Conservation (phyloP, 257 asterid genomes). For the Eucommia ulmoides region DNA sequence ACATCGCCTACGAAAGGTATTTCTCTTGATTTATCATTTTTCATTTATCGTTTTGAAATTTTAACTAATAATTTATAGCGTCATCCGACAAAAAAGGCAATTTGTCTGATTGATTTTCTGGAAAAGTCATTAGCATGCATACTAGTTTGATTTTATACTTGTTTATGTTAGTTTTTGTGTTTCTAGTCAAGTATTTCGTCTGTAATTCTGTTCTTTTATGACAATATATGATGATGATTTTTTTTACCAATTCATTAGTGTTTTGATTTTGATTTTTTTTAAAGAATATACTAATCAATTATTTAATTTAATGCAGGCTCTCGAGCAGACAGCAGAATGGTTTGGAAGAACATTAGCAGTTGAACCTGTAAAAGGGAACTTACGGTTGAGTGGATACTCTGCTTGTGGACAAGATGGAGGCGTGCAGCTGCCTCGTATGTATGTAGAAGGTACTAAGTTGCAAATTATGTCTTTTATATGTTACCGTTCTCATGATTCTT, state of each 20-base stretch:
- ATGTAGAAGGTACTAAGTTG: constrained; percentile 67
- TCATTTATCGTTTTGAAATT: neutral
- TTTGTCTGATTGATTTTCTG: no score
- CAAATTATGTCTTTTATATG: neutral
- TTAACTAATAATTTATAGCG: no score
- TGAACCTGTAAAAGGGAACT: constrained; percentile 89
- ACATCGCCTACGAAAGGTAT: constrained; percentile 89
- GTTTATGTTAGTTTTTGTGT: no score
- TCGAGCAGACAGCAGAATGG: constrained; percentile 94
- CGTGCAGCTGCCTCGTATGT: constrained; percentile 93
- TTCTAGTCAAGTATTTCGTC: no score
- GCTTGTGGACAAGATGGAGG: constrained; percentile 99
- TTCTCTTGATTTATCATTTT: constrained; percentile 6
- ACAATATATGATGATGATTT: no score
- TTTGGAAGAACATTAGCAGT: constrained; percentile 85
- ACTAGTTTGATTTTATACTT: no score
- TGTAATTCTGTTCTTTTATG: no score
- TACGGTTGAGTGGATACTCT: constrained; percentile 97
- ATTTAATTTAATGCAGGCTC: constrained; percentile 49
- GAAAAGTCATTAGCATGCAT: no score
- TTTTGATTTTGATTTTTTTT: no score
- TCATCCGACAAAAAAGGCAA: no score
- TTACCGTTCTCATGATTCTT: constrained; percentile 1
- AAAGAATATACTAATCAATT: constrained; percentile 5
- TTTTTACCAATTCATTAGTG: no score